Conservation (phyloP, 2,329 filamentous ascomycete species). For the Fusarium solani-melongenae region DNA sequence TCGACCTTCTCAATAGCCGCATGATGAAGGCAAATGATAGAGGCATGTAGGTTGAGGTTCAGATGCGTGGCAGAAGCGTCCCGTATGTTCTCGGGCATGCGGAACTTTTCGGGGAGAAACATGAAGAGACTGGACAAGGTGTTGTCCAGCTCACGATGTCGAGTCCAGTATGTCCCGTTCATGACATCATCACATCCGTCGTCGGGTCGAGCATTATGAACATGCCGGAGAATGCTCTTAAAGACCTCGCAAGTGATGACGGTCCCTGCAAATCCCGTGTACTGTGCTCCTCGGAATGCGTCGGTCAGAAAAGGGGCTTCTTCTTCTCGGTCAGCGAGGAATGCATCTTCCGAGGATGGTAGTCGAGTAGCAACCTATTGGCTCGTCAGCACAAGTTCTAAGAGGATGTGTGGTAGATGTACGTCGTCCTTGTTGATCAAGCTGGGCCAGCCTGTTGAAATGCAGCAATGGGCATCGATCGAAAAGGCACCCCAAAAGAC, state of each 20-base stretch:
- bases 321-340: constrained; percentile 72
- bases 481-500: constrained; percentile 90
- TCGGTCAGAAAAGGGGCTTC: constrained; percentile 72
- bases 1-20: constrained; percentile 87
- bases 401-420: constrained; percentile 24
- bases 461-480: constrained; percentile 85
- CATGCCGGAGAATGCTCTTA: constrained; percentile 82
- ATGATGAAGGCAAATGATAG: constrained; percentile 89
- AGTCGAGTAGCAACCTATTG: constrained; percentile 77
- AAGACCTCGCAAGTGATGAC: constrained; percentile 82
- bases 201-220: constrained; percentile 76
- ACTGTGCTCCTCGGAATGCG: constrained; percentile 68
- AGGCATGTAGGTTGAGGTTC: constrained; percentile 90
- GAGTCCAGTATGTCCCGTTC: constrained; percentile 84
- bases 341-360: constrained; percentile 83
- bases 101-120: constrained; percentile 78
- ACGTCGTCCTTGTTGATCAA: constrained; percentile 79
- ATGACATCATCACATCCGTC: constrained; percentile 80
- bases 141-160: constrained; percentile 86
- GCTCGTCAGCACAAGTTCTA: constrained; percentile 5
- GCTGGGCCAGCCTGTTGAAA: constrained; percentile 92
- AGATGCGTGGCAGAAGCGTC: constrained; percentile 82
- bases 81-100: constrained; percentile 74
- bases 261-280: constrained; percentile 79
- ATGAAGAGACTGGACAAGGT: constrained; percentile 81